Conservation (phyloP, 331 rosid genomes). For the Dryas integrifolia region DNA sequence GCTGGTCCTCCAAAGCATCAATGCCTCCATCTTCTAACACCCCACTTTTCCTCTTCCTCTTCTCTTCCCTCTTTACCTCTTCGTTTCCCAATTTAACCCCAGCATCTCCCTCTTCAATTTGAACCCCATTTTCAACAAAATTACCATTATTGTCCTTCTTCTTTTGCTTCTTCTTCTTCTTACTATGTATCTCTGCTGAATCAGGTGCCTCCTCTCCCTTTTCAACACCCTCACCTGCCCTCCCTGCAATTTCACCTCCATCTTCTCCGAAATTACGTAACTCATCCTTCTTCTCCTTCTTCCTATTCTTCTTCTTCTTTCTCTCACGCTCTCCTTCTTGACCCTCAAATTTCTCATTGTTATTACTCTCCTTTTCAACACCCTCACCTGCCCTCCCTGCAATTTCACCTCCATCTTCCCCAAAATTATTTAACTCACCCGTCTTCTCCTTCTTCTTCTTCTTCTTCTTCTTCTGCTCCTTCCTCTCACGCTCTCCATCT, state of each 20-base stretch:
- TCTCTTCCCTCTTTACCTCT: constrained; percentile 18
- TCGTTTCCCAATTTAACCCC: background rate
- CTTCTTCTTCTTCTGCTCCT: background rate
- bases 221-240: background rate
- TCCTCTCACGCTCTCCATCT: background rate
- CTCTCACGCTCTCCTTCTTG: constrained; percentile 6
- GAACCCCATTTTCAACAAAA: background rate
- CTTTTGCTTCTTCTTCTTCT: constrained; percentile 23
- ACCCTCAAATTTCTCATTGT: too few relatives aligned
- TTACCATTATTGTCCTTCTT: background rate
- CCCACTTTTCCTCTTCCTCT: constrained; percentile 31
- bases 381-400: background rate
- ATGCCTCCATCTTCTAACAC: constrained; percentile 4
- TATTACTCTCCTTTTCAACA: background rate
- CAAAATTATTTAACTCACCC: background rate
- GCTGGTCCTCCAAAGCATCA: constrained; percentile 17
- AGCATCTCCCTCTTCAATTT: background rate
- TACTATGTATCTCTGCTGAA: constrained; percentile 8
- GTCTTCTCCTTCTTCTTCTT: background rate
- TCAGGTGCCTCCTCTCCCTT: background rate
- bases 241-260: constrained; percentile 5
- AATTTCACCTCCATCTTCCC: constrained; percentile 13
- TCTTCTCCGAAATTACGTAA: background rate
- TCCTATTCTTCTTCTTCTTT: constrained; percentile 15
- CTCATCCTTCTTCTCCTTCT: constrained; percentile 14